Evolutionary conservation across 2,329 filamentous ascomycete genomes (phyloP), one percentile per base, ranked within the genome.

Genomic region (Pseudogymnoascus sp.): DNA sequence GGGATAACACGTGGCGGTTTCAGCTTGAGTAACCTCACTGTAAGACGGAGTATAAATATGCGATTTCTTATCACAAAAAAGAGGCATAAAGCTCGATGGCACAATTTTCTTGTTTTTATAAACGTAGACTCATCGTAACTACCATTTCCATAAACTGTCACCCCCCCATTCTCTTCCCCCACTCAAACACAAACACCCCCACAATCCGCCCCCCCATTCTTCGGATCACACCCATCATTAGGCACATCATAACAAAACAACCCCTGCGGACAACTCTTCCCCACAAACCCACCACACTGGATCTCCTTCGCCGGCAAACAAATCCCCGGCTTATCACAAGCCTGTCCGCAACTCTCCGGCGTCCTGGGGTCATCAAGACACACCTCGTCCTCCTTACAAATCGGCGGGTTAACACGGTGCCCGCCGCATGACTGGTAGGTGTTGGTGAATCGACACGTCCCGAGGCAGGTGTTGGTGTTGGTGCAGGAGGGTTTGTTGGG

Each of bases 401-500:
- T 26, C 1, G 12, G 5, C 21, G 42, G 42, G 1, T 47, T 14
- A 10, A 6, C 2, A 6, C 21, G 21, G 42, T 26, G 18, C 12
- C 42, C 42, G 1, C 42, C 42, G 21, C 42, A 47, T 1, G 42
- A 47, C 4, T 12, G 42, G 21, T 47, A 47, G 42, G 42, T 47
- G 42, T 47, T 47, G 21, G 42, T 47, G 21, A 47, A 47, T 26
- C 26, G 42, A 4, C 42, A 47, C 5, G 42, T 47, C 2, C 42
- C 42, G 5, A 8, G 11, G 42, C 42, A 47, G 11, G 11, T 47
- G 42, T 47, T n/a, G 5, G 11, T 4, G 54, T 39, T 21, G 6
- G 29, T 36, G 54, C 54, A 34, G 0, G 80, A 78, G 26, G 18
- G 4, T 64, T 84, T 80, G 42, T 83, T 84, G 71, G 78, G 83